Conservation (phyloP, 352 stramenopile species). For the Phytopythium sindhum region DNA sequence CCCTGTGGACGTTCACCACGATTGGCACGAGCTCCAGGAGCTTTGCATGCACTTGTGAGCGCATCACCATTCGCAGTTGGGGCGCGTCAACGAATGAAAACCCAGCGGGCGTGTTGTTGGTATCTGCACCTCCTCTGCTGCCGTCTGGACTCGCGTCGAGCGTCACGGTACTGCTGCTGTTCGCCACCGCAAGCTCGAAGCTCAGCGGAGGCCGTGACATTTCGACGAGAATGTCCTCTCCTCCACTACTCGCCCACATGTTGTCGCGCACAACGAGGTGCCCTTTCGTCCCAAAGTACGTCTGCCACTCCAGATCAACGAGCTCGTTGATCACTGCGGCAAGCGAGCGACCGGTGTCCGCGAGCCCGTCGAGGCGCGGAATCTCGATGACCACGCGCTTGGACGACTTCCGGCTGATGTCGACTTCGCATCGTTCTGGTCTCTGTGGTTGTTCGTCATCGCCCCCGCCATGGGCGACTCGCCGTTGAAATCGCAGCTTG, state of each 20-base stretch:
- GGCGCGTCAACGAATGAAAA: slow-evolving; percentile 11
- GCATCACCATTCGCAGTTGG: background rate
- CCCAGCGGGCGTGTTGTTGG: background rate
- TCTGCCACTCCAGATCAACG: slow-evolving; percentile 51
- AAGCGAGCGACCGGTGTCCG: slow-evolving; percentile 10
- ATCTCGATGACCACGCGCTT: slow-evolving; percentile 41
- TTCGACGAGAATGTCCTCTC: slow-evolving; percentile 16
- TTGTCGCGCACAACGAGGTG: slow-evolving; percentile 14
- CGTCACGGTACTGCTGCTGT: background rate
- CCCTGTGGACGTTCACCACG: background rate
- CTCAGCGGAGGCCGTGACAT: slow-evolving; percentile 26
- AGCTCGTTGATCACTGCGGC: slow-evolving; percentile 31
- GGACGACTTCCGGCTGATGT: slow-evolving; percentile 51
- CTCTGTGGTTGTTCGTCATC: background rate
- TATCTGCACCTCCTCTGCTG: background rate
- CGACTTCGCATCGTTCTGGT: slow-evolving; percentile 19
- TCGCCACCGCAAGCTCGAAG: slow-evolving; percentile 23
- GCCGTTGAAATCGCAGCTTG: slow-evolving; percentile 30
- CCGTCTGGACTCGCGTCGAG: background rate
- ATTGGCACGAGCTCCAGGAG: slow-evolving; percentile 2
- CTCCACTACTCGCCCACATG: slow-evolving; percentile 7
- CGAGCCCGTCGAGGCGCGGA: slow-evolving; percentile 17
- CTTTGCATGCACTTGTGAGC: background rate
- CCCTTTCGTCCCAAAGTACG: slow-evolving; percentile 44
- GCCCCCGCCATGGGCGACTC: background rate